Conservation (phyloP, 805 yeast species). For the Kluyveromyces starmeri region DNA sequence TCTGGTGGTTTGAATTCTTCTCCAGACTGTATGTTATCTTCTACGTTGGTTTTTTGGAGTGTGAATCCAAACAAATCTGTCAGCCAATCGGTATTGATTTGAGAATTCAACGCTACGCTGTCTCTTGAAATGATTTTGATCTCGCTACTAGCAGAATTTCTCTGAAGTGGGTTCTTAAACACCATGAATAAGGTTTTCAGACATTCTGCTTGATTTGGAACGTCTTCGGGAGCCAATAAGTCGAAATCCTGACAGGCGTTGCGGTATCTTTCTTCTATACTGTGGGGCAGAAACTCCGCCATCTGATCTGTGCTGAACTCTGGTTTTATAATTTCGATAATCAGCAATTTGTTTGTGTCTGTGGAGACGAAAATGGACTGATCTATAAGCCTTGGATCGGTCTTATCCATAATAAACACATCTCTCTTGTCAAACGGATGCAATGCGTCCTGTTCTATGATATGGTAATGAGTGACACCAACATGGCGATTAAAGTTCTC, state of each 20-base stretch:
- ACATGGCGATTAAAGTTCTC: constrained; percentile 23
- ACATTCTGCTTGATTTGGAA: constrained; percentile 52
- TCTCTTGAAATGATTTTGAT: constrained; percentile 46
- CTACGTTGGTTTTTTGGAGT: constrained; percentile 21
- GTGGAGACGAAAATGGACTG: constrained; percentile 40
- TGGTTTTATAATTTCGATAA: constrained; percentile 44
- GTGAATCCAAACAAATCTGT: constrained; percentile 39
- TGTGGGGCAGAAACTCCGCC: constrained; percentile 36
- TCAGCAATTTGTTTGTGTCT: constrained; percentile 37
- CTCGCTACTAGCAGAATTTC: constrained; percentile 34
- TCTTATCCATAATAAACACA: constrained; percentile 12
- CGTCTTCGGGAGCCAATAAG: constrained; percentile 15
- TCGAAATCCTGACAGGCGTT: constrained; percentile 26
- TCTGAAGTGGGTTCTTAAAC: constrained; percentile 54
- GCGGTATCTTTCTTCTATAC: constrained; percentile 44
- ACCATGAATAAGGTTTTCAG: constrained; percentile 53
- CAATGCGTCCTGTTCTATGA: constrained; percentile 17
- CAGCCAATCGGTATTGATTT: constrained; percentile 48
- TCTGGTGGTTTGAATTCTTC: constrained; percentile 41
- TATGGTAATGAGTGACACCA: constrained; percentile 28
- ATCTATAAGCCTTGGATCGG: constrained; percentile 34
- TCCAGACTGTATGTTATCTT: constrained; percentile 15
- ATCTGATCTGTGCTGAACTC: constrained; percentile 41
- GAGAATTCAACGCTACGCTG: constrained; percentile 46
- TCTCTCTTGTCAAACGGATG: constrained; percentile 29